Base-by-base conservation (phyloP, 2,329 filamentous ascomycete genomes). In the Aurifilum marmelostoma region DNA sequence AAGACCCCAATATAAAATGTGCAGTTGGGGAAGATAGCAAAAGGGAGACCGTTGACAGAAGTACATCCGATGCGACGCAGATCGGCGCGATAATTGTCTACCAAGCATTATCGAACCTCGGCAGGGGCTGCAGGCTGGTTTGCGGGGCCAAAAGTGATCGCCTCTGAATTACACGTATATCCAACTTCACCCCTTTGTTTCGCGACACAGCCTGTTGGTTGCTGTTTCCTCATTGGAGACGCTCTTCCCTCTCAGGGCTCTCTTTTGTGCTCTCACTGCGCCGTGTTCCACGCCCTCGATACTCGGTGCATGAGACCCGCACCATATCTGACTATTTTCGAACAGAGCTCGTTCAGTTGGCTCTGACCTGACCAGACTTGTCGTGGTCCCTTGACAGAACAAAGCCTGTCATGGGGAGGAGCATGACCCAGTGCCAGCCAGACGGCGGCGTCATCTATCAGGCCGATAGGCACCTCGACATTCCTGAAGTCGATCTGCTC, bases 401-500 rank as follows among this genome's bases (percentile, higher is more conserved):
- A 2, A 14, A 27, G 11, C 34, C 29, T 60, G 32, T 24, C 16
- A 79, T 80, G 78, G 71, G 75, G 0, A 50, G 39, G n/a, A 76
- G 74, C 41, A 76, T 71, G 24, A 69, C 75, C 8, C 74, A 78
- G 58, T 73, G 71, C n/a, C 75, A 72, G 32, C 66, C 73, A 12
- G 74, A 76, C 54, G 73, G 79, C 72, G 78, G 67, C 61, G 34
- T 79, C 73, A 79, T 83, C 62, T 84, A 83, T 72, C 76, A 76
- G 54, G 72, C 79, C 1, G 74, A 74, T 39, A 72, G 77, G 54
- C 69, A 71, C 5, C 65, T 79, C 11, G 68, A 77, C 1, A 68
- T 83, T 3, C 82, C 83, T 0, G 73, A 76, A 14, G 43, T 83
- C 24, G 83, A 85, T 69, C 65, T 84, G 8, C 75, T 84, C 47